A percentile compares a stretch with the other conserved stretches of the same genome.
Conservation (phyloP, 805 yeast species). For the Metschnikowia picachoensis region DNA sequence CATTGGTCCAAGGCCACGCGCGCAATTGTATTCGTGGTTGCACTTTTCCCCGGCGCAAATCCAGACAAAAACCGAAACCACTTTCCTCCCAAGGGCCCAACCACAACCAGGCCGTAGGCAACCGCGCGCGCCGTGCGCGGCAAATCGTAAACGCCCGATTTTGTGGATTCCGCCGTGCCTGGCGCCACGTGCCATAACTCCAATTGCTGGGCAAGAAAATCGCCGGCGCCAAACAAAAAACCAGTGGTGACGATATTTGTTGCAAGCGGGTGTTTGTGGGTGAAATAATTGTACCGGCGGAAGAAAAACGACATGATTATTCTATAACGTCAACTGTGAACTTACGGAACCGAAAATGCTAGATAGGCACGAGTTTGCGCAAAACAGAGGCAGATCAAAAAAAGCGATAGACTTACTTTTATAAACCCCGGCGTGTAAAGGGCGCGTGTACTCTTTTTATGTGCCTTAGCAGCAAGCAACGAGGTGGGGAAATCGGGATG, state of each 20-base stretch:
- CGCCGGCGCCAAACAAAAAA: constrained; percentile 71
- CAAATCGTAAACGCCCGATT: constrained; percentile 39
- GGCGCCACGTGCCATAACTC: constrained; percentile 32
- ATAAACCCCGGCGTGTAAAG: too few relatives aligned
- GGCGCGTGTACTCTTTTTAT: too few relatives aligned
- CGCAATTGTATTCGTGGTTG: constrained; percentile 19
- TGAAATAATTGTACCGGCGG: constrained; percentile 23
- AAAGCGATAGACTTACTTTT: too few relatives aligned
- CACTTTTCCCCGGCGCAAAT: constrained; percentile 36
- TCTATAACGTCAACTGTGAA: neutral
- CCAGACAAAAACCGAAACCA: constrained; percentile 60
- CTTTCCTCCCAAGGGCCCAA: constrained; percentile 69
- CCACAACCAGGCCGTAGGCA: constrained; percentile 66
- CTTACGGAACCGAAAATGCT: too few relatives aligned
- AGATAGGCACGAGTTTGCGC: too few relatives aligned
- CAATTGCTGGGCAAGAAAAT: constrained; percentile 61
- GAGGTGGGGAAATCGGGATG: too few relatives aligned
- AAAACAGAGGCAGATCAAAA: too few relatives aligned
- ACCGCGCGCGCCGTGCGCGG: constrained; percentile 60
- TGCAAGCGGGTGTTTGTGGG: constrained; percentile 35
- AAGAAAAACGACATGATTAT: constrained; percentile 7
- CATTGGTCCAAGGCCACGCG: constrained; percentile 71
- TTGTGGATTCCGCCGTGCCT: constrained; percentile 41
- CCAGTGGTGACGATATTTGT: constrained; percentile 50
- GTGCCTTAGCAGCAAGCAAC: too few relatives aligned